Conservation (phyloP, 176 grass and related monocot species). For the Rhipidocladum racemiflorum region DNA sequence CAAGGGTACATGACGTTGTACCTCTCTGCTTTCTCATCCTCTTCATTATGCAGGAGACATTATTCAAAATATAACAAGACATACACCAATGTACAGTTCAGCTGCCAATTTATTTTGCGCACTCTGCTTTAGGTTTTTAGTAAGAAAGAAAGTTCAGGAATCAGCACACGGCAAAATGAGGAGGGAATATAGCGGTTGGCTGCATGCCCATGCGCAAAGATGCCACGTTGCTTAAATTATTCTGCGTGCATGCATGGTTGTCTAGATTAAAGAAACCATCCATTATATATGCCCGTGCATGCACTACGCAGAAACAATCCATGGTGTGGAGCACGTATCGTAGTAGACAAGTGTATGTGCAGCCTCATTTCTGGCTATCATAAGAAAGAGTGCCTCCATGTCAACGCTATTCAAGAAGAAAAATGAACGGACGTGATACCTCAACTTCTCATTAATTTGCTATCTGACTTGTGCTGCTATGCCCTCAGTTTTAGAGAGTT, state of each 20-base stretch:
- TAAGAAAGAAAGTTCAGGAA: slow-evolving; percentile 22
- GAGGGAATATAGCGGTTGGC: slow-evolving; percentile 18
- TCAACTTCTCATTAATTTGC: too few species aligned
- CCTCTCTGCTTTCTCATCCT: background rate
- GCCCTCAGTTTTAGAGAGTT: too few species aligned
- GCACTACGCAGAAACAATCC: background rate
- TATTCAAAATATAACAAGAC: slow-evolving; percentile 24
- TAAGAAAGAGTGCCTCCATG: background rate
- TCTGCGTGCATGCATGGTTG: slow-evolving; percentile 26
- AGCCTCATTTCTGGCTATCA: background rate
- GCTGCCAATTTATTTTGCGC: background rate
- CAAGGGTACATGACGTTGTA: background rate
- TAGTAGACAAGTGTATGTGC: background rate
- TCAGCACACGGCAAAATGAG: slow-evolving; percentile 4
- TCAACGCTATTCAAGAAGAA: background rate
- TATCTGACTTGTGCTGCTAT: background rate
- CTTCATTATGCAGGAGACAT: background rate
- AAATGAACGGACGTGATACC: background rate
- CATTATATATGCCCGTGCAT: background rate
- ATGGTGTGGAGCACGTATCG: background rate
- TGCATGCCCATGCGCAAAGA: slow-evolving; percentile 10
- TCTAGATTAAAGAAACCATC: background rate
- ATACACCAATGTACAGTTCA: background rate
- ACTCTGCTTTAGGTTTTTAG: background rate
- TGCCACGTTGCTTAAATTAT: slow-evolving; percentile 31